Evolutionary conservation across 2,329 filamentous ascomycete genomes (phyloP).

Genomic region (Trichoderma afroharzianum): DNA sequence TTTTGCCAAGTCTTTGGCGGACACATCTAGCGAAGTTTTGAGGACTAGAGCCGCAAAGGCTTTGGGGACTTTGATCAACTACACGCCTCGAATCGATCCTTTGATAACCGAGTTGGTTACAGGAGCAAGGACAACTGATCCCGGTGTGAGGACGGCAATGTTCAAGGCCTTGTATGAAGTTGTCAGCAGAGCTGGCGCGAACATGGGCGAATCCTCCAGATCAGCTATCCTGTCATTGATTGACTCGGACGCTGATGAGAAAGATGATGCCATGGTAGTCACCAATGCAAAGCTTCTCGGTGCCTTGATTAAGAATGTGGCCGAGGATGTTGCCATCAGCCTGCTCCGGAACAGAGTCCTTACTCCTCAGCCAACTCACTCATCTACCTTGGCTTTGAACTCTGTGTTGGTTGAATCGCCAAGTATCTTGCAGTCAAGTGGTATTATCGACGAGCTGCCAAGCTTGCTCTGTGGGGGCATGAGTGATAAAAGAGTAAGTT

Average conservation of each 20-base stretch:
- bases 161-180: constrained; percentile 95
- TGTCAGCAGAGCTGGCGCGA: constrained; percentile 86
- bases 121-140: constrained; percentile 83
- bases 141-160: constrained; percentile 91
- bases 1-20: constrained; percentile 92
- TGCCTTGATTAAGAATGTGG: constrained; percentile 82
- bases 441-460: constrained; percentile 69
- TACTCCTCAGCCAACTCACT: constrained; percentile 67
- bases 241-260: constrained; percentile 75
- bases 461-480: constrained; percentile 79
- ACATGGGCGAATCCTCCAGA: constrained; percentile 90
- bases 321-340: constrained; percentile 61
- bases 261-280: constrained; percentile 74
- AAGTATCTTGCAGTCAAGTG: constrained; percentile 60
- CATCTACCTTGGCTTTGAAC: constrained; percentile 84
- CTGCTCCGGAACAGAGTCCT: constrained; percentile 72
- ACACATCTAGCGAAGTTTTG: constrained; percentile 84
- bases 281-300: constrained; percentile 89
- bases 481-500: constrained; percentile 66
- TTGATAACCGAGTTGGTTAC: constrained; percentile 88
- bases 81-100: constrained; percentile 92
- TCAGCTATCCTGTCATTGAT: constrained; percentile 84
- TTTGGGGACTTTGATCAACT: constrained; percentile 88
- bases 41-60: constrained; percentile 88
- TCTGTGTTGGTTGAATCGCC: constrained; percentile 81